Base-by-base conservation (phyloP, 1,284 basidiomycete genomes). In the Ceratobasidium sp. region DNA sequence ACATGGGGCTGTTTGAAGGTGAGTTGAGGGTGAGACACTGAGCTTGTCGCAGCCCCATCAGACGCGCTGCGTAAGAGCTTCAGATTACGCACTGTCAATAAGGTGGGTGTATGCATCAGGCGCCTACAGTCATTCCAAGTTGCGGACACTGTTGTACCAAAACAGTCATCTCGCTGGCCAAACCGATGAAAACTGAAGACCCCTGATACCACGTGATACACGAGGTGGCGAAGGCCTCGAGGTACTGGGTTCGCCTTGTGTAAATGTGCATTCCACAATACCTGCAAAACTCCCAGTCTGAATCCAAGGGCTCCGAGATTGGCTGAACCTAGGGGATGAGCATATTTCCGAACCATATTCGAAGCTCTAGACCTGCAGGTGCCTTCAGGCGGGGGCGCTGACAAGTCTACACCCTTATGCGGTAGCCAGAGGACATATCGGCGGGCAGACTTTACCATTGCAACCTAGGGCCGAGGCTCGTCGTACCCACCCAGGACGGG, bases 261-360 rank as follows among this genome's bases (percentile, higher is more conserved):
- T 42, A 31, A 25, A 38, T 38, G 40, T 67, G 52, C 20, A 43
- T 43, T 67, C 64, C 32, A 54, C 64, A 54, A 52, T 55, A 52
- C 34, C 64, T 52, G 38, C 64, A 52, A 67, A 52, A 67, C 50
- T 52, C 31, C 64, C 64, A 67, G 50, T 34, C 50, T 54, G 50
- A 67, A 67, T 67, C 52, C 64, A 67, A 54, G 43, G 60, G 45
- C 60, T 52, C 62, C 62, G 64, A 52, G 40, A 67, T 67, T 67
- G 47, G 50, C 35, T 52, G 34, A 67, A 35, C 42, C 64, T 47
- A 43, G n/a, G 32, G 64, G 47, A 67, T 55, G 64, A 67, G 64
- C 64, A 20, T 55, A 67, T 67, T 67, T 67, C 64, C 64, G 64
- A 67, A 29, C 40, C 20, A 45, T 32, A 34, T 40, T 25, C 45